Evolutionary conservation across 371 early-diverging fungal genomes (phyloP), one percentile per base, ranked within the genome.

Genomic region (Saksenaea oblongispora): DNA sequence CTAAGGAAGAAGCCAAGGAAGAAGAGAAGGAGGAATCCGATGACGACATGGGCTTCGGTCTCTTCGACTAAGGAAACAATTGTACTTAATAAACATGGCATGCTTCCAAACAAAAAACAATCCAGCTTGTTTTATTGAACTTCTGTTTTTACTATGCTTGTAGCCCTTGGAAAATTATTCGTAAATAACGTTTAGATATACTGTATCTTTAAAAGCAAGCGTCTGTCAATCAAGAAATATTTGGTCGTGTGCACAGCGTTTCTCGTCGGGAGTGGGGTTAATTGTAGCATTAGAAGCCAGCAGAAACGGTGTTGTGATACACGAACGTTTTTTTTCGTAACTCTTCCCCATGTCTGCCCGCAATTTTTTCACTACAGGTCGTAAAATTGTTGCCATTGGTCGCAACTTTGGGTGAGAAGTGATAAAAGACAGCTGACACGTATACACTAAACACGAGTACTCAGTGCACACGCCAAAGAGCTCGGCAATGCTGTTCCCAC

Each of bases 371-470:
- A 69, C 69, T 9, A 76, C 79, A n/a, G 92, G 95, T 42, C 88
- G 91, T 67, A 95, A 95, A 73, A 95, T 97, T 62, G 86, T 95
- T 44, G 96, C 94, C 62, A 94, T 97, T 62, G 97, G 97, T 9
- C 82, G 97, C 28, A 95, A 95, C 86, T 96, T 78, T 61, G 75
- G 80, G 80, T 75, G 72, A 53, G 28, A 15, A 36, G 42, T 34
- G 9, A 14, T 5, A 31, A 17, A 31, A 31, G n/a, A 7, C 5
- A 17, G 8, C 28, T 11, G 13, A 58, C 15, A 4, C 18, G 14
- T 9, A 13, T 54, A 8, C 17, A 13, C 4, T 44, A n/a, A 34
- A 44, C n/a, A 18, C 13, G 24, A 0, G 7, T 17, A 0, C 14
- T 34, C 24, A 88, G 89, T 60, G 95, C 93, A 59, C 96, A 96